These are phyloP conservation scores for Heterobasidion irregulare DNA, from an alignment of 1,284 basidiomycete genomes.

Conservation along the genomic window DNA sequence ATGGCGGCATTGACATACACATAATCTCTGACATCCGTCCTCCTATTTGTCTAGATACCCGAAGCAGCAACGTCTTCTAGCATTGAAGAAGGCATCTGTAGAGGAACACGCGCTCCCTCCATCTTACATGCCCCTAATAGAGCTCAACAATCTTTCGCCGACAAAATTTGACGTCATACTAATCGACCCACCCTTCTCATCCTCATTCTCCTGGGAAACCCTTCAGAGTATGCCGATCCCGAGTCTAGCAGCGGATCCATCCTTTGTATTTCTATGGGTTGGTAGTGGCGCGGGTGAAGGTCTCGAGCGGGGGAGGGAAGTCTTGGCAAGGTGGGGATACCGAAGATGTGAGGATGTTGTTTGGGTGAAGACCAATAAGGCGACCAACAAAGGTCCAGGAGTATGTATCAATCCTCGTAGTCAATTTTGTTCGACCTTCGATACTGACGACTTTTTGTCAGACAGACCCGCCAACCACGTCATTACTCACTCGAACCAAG, in stretches of 20 bases:
- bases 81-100: constrained; percentile 71
- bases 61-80: constrained; percentile 77
- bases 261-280: constrained; percentile 96
- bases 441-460: constrained; percentile 17
- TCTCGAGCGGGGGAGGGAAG: constrained; percentile 86
- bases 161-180: constrained; percentile 90
- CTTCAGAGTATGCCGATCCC: constrained; percentile 81
- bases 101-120: constrained; percentile 55
- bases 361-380: constrained; percentile 89
- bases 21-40: background rate
- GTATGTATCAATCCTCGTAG: constrained; percentile 25
- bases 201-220: constrained; percentile 78
- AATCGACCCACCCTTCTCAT: constrained; percentile 83
- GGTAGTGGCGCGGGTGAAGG: constrained; percentile 88
- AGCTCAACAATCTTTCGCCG: constrained; percentile 45
- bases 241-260: constrained; percentile 81
- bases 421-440: no score
- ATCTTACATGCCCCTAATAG: constrained; percentile 56
- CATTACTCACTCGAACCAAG: constrained; percentile 81
- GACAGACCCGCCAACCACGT: constrained; percentile 78
- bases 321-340: constrained; percentile 93
- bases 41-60: constrained; percentile 58
- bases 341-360: constrained; percentile 94
- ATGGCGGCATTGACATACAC: background rate
- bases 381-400: constrained; percentile 62